Percentiles rank a stretch among this genome's conserved stretches.
Evolutionary conservation across 1,284 basidiomycete species (phyloP).

Genomic region (Pterulicium gracile): DNA sequence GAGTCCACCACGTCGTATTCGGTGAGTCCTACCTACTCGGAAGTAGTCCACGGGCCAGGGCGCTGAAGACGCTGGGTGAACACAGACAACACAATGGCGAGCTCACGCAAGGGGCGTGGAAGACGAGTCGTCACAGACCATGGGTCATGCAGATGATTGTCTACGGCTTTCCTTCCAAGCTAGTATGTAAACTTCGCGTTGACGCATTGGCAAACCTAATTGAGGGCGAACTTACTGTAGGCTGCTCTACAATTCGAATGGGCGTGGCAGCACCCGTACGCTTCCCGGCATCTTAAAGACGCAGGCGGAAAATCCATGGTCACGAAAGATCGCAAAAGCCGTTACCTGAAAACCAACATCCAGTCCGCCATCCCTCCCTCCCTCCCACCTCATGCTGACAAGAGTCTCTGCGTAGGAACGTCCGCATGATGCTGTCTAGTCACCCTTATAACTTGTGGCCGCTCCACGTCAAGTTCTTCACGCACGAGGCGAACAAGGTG

Average conservation of each 20-base stretch:
- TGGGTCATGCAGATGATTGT: conserved; percentile 91
- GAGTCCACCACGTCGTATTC: conserved; percentile 64
- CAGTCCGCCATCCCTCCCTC: conserved; percentile 24
- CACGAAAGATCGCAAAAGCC: conserved; percentile 18
- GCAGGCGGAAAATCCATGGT: conserved; percentile 28
- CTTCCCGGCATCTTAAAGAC: conserved; percentile 46
- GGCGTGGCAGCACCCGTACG: conserved; percentile 79
- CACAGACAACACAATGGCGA: conserved; percentile 79
- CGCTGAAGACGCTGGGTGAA: conserved; percentile 3
- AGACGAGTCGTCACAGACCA: conserved; percentile 61
- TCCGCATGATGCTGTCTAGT: conserved; percentile 43
- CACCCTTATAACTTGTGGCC: conserved; percentile 58
- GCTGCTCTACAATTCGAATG: conserved; percentile 85
- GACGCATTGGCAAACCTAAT: too few relatives aligned
- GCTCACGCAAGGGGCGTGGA: conserved; percentile 63
- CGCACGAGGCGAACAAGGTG: conserved; percentile 38
- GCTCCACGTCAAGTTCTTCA: conserved; percentile 60
- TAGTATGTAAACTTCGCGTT: too few relatives aligned
- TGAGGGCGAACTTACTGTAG: too few relatives aligned
- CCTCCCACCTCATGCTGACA: background rate
- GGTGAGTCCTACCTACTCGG: conserved; percentile 21
- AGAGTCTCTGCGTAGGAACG: conserved; percentile 32
- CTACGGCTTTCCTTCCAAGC: conserved; percentile 78
- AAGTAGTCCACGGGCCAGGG: background rate
- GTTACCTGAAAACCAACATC: conserved; percentile 32